Evolutionary conservation across 768 basidiomycete genomes (phyloP).

Genomic region (Thelephora ganbajun): DNA sequence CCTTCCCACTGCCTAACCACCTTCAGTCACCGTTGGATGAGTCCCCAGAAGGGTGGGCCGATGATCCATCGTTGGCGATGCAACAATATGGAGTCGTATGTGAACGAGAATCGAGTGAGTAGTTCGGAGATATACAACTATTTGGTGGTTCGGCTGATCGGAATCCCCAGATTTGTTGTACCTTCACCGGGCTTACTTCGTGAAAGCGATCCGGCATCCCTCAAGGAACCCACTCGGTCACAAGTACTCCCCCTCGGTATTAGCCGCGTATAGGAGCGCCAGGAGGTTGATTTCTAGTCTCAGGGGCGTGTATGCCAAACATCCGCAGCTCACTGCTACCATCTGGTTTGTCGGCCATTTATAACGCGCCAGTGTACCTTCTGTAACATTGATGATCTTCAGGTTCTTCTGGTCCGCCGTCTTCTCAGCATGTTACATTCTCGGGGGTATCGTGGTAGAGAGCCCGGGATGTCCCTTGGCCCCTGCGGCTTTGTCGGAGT

Average conservation of each 20-base stretch:
- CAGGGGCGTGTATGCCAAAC: conserved; percentile 21
- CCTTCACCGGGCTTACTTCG: conserved; percentile 33
- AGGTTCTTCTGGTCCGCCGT: conserved; percentile 31
- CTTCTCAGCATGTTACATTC: conserved; percentile 33
- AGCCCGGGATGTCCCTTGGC: conserved; percentile 30
- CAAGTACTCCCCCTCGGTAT: conserved; percentile 30
- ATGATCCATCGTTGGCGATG: conserved; percentile 23
- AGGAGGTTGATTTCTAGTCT: conserved; percentile 27
- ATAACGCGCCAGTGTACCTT: not conserved
- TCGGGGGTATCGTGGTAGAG: conserved; percentile 32
- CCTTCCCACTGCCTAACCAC: conserved; percentile 31
- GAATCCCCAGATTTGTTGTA: conserved; percentile 11
- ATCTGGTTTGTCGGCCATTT: conserved; percentile 22
- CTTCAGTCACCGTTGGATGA: conserved; percentile 23
- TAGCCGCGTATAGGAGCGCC: conserved; percentile 30
- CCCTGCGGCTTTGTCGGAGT: conserved; percentile 22
- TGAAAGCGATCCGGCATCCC: conserved; percentile 28
- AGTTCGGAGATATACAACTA: not conserved
- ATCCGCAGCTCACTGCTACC: conserved; percentile 19
- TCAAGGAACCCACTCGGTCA: conserved; percentile 29
- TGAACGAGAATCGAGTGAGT: conserved; percentile 32
- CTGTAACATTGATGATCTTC: not conserved
- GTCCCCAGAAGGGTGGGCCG: conserved; percentile 24
- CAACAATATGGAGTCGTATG: conserved; percentile 30
- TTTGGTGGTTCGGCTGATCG: not conserved